These are phyloP conservation scores for Acanthamoeba castellanii DNA, from an alignment of 208 protist species.

Conservation along the genomic window DNA sequence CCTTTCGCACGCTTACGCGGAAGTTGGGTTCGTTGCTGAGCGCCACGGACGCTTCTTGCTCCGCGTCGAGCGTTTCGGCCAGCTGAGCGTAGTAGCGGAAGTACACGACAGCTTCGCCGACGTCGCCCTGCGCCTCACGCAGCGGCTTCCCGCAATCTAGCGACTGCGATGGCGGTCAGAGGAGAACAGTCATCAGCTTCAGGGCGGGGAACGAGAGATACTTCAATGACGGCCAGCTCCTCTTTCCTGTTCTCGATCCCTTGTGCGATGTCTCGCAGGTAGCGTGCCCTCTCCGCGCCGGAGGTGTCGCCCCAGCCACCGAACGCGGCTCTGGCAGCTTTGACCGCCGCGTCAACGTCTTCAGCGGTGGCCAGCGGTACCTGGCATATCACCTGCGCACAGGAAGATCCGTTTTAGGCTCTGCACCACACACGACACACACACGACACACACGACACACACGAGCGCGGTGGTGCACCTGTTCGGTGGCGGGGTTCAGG, in stretches of 20 bases:
- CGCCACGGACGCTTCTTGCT: slow-evolving; percentile 14
- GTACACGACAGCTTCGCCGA: neutral
- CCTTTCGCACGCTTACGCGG: neutral
- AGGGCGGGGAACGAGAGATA: neutral
- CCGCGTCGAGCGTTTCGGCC: slow-evolving; percentile 39
- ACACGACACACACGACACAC: neutral
- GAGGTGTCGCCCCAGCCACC: neutral
- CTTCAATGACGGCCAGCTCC: neutral
- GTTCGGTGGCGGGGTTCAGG: slow-evolving; percentile 26
- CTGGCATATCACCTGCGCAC: slow-evolving; percentile 2
- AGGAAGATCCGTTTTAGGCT: neutral
- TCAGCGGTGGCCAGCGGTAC: slow-evolving; percentile 34
- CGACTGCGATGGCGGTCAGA: neutral
- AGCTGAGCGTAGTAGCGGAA: slow-evolving; percentile 67
- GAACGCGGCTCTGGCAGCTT: slow-evolving; percentile 5
- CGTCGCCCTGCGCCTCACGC: slow-evolving; percentile 2
- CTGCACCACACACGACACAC: neutral
- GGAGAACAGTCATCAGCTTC: neutral
- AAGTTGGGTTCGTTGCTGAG: slow-evolving; percentile 30
- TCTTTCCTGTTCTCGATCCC: slow-evolving; percentile 39
- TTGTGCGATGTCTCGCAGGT: slow-evolving; percentile 7
- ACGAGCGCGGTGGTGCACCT: neutral
- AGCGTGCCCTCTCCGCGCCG: neutral
- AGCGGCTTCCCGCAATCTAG: slow-evolving; percentile 38
- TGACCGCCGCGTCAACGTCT: slow-evolving; percentile 5